Evolutionary conservation across 208 protist genomes (phyloP).

Genomic region (Acanthamoeba healyi): DNA sequence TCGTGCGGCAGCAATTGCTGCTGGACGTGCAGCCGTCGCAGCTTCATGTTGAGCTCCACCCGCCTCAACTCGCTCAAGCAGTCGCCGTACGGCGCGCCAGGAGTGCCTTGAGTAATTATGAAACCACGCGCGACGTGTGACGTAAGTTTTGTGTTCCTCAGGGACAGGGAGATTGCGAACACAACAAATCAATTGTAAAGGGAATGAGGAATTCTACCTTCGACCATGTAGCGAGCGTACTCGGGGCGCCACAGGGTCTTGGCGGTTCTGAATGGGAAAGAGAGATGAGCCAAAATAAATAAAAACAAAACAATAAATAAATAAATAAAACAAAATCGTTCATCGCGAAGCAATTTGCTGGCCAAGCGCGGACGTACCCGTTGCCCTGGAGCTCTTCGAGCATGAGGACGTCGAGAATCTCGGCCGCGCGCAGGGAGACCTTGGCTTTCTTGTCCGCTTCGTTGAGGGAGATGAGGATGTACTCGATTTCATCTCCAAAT

Average conservation of each 20-base stretch:
- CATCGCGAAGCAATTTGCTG: not conserved
- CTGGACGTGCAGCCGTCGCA: slow-evolving; percentile 87
- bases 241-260: slow-evolving; percentile 93
- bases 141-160: no score
- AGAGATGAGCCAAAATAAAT: not conserved
- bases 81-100: slow-evolving; percentile 92
- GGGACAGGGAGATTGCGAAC: not conserved
- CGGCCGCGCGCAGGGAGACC: slow-evolving; percentile 72
- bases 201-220: slow-evolving; percentile 86
- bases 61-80: slow-evolving; percentile 85
- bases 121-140: no score
- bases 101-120: no score
- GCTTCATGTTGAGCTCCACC: slow-evolving; percentile 81
- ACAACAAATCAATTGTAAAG: not conserved
- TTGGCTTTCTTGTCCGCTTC: slow-evolving; percentile 59
- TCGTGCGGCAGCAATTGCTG: slow-evolving; percentile 90
- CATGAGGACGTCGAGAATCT: slow-evolving; percentile 78
- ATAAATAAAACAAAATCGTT: not conserved
- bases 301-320: no score
- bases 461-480: slow-evolving; percentile 89
- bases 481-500: slow-evolving; percentile 97
- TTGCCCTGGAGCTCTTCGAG: slow-evolving; percentile 29
- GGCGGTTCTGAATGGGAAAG: not conserved
- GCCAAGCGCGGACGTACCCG: not conserved
- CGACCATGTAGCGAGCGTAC: slow-evolving; percentile 96